A percentile compares a stretch with the other conserved stretches of the same genome.
Conservation (phyloP, 768 basidiomycete genomes). For the Lepiota subincarnata region DNA sequence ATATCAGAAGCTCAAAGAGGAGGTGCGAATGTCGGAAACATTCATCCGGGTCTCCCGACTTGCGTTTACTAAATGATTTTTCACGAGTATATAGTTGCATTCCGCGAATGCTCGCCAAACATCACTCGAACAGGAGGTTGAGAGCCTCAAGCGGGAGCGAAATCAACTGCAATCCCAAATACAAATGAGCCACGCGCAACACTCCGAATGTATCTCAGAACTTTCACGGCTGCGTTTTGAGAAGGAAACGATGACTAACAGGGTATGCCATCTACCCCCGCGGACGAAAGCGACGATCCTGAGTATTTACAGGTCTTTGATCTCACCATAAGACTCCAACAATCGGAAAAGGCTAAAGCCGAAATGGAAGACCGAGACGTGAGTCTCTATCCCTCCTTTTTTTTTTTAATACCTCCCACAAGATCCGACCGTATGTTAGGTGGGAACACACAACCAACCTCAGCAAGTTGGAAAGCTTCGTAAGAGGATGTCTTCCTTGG, state of each 20-base stretch:
- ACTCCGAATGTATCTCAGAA: conserved; percentile 3
- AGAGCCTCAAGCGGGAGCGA: conserved; percentile 5
- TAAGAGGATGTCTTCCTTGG: conserved; percentile 10
- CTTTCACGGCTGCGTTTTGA: not conserved
- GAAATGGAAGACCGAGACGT: not conserved
- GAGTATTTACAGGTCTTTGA: not conserved
- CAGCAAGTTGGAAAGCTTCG: conserved; percentile 6
- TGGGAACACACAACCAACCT: not conserved
- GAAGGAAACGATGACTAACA: not conserved
- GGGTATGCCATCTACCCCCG: not conserved
- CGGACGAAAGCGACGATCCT: not conserved
- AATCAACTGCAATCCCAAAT: conserved; percentile 4
- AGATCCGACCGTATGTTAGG: not conserved
- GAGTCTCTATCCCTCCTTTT: not conserved
- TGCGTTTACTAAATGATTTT: not conserved
- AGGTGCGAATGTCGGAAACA: conserved; percentile 6
- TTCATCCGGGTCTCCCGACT: not conserved
- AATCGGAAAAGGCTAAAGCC: not conserved
- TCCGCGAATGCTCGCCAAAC: not conserved
- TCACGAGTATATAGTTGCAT: not conserved
- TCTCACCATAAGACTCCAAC: not conserved
- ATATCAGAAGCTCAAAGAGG: conserved; percentile 12
- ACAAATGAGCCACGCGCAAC: not conserved
- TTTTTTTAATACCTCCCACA: no score
- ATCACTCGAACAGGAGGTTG: not conserved